Evolutionary conservation across 805 yeast species (phyloP).

Genomic region (Tetrapisispora nanseiensis): DNA sequence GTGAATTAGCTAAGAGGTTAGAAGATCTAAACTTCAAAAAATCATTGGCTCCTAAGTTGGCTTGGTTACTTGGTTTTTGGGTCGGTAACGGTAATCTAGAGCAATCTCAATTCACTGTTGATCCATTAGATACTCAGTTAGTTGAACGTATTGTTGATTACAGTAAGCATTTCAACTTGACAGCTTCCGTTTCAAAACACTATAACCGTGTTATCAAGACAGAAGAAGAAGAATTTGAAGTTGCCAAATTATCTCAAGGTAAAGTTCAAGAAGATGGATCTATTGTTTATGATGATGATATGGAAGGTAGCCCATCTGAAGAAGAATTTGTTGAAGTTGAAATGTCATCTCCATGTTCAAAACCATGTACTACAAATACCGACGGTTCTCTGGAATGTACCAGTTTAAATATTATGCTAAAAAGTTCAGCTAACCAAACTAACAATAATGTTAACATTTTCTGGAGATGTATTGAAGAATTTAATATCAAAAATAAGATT

Average conservation of each 20-base stretch:
- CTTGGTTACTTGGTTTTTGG: conserved; percentile 35
- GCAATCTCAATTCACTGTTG: conserved; percentile 15
- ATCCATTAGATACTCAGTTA: conserved; percentile 14
- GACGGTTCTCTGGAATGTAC: background rate
- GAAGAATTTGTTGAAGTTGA: conserved; percentile 1
- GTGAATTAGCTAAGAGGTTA: conserved; percentile 16
- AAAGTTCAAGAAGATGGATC: conserved; percentile 1
- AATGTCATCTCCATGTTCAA: background rate
- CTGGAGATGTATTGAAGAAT: background rate
- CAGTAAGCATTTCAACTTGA: conserved; percentile 1
- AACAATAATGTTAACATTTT: background rate
- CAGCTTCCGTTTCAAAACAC: background rate
- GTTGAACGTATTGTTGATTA: conserved; percentile 15
- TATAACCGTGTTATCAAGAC: background rate
- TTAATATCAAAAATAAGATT: conserved; percentile 9
- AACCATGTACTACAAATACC: background rate
- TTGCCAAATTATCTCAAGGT: background rate
- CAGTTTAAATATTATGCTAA: background rate
- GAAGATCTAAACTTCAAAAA: conserved; percentile 12
- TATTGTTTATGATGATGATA: background rate
- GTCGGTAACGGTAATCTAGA: conserved; percentile 22
- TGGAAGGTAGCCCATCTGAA: background rate
- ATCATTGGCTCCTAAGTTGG: conserved; percentile 14
- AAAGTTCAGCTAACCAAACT: background rate
- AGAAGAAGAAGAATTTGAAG: background rate